phyloP scores from a whole-genome alignment of 1,139 yeast species.

The Nakaseomyces kungkrabaensis region DNA sequence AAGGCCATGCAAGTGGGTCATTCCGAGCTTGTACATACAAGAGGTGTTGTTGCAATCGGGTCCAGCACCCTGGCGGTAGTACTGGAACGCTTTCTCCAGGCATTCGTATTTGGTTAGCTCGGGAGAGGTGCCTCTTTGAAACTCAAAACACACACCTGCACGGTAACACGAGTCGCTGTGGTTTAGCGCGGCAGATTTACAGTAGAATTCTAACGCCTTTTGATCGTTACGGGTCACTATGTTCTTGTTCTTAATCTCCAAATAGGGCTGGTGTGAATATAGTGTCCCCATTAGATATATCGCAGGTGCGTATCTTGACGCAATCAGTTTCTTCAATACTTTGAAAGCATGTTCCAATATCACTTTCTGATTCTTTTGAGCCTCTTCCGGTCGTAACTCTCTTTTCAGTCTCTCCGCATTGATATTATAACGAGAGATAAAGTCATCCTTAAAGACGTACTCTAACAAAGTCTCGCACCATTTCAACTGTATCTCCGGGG shows the following conservation, averaged over 20 bases:
- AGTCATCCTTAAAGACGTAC: conserved; percentile 33
- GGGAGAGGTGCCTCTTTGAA: conserved; percentile 43
- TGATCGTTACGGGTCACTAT: conserved; percentile 46
- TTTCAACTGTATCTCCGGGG: conserved; percentile 37
- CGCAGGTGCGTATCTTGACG: conserved; percentile 39
- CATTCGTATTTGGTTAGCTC: conserved; percentile 33
- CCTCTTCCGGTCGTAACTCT: conserved; percentile 34
- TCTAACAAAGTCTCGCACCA: conserved; percentile 45
- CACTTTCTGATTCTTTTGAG: conserved; percentile 41
- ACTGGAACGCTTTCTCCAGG: conserved; percentile 36
- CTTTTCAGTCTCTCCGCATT: conserved; percentile 35
- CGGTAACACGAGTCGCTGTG: conserved; percentile 55
- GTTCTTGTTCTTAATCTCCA: conserved; percentile 28
- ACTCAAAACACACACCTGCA: conserved; percentile 57
- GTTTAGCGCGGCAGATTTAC: conserved; percentile 45
- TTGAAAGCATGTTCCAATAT: conserved; percentile 50
- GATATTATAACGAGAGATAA: conserved; percentile 36
- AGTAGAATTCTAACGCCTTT: conserved; percentile 50
- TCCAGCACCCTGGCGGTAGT: conserved; percentile 49
- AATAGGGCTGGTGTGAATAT: conserved; percentile 39
- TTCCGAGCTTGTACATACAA: conserved; percentile 60
- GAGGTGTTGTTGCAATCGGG: conserved; percentile 43
- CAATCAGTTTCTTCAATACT: conserved; percentile 43
- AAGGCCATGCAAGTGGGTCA: conserved; percentile 46
- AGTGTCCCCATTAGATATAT: conserved; percentile 49